Base-by-base conservation (phyloP, 306 rosid genomes). In the Glycine tomentella region DNA sequence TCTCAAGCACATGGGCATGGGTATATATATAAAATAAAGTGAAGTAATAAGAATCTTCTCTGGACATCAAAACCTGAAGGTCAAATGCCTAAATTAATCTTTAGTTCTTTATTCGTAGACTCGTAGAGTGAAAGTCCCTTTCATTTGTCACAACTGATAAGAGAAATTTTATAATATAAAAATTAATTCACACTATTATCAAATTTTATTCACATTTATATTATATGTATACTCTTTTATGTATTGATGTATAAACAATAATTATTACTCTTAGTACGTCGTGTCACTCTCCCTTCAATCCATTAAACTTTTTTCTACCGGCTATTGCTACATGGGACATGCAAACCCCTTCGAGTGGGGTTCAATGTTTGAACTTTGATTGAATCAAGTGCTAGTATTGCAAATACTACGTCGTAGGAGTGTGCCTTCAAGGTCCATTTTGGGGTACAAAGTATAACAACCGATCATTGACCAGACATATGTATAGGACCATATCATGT, bases 1-100 rank as follows among this genome's bases (percentile, higher is more conserved):
- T 53, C 51, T 15, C 0, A 55, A 57, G 56, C 78, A 74, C 78
- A 56, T 74, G 67, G 44, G n/a, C 36, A 42, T 42, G 31, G 31
- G 6, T 45, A 45, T 8, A 46, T 20, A 25, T 50, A 51, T 70
- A 50, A 3, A 55, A 33, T 9, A 11, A 34, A 57, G 36, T 5
- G 15, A 9, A 33, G 15, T 59, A 59, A 13, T n/a, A 31, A 6
- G 71, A 62, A 40, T 74, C 8, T 44, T 33, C 6, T 8, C 20
- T 20, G 20, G 20, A 38, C 44, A 9, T 45, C 25, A 65, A 48
- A 13, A 57, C 10, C 58, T 52, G 58, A 52, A 14, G 46, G 58
- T 9, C 3, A 53, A 53, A 53, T 14, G 8, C 17, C 57, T 52
- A 52, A 52, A 52, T n/a, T 53, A 56, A 56, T 15, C 31, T 56